Conservation (phyloP, 345 rosid genomes). For the Syzygium oleosum region DNA sequence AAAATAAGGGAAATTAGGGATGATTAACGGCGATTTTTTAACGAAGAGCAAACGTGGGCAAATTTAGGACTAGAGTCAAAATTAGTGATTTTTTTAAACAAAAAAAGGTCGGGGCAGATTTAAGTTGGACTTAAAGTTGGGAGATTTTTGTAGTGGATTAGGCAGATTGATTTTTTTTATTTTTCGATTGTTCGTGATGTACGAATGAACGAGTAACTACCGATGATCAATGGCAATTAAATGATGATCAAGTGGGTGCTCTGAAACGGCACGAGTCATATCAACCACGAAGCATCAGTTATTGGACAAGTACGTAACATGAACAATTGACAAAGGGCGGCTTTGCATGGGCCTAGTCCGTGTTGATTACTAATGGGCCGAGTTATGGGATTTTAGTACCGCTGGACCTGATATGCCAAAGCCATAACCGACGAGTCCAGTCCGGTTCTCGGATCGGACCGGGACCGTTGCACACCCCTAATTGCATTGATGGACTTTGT, state of each 20-base stretch:
- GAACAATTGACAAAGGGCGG: background rate
- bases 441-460: background rate
- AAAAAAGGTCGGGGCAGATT: background rate
- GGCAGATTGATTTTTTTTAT: background rate
- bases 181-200: too few relatives aligned
- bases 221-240: background rate
- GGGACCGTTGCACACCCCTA: background rate
- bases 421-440: background rate
- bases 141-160: background rate
- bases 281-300: background rate
- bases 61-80: too few relatives aligned
- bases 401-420: background rate
- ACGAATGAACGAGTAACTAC: background rate
- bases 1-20: background rate
- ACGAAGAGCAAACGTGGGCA: too few relatives aligned
- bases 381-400: background rate
- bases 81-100: too few relatives aligned
- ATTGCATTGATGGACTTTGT: background rate
- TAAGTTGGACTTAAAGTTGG: background rate
- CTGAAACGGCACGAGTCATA: background rate
- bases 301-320: background rate
- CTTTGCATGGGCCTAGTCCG: background rate
- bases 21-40: rapidly evolving
- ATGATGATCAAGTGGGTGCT: background rate
- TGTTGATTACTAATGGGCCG: background rate